Percentiles rank a stretch among this genome's conserved stretches.
These are phyloP conservation scores for Trichoderma pleuroti DNA, from an alignment of 2,329 filamentous ascomycete genomes.

Conservation along the genomic window DNA sequence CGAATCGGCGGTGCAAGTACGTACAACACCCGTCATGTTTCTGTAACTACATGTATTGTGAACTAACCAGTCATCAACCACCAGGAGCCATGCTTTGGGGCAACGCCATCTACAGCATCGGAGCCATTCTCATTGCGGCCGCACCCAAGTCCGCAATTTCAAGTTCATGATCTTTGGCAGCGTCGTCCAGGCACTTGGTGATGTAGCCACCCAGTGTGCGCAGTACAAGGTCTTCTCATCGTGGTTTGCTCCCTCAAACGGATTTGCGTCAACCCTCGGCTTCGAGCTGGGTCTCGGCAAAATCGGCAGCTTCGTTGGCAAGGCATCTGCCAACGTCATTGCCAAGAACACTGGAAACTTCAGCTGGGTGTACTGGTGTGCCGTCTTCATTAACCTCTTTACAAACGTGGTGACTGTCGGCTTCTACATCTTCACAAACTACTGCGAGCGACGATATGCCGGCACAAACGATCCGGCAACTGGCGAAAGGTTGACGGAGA, in stretches of 20 bases:
- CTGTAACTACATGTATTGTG: no score
- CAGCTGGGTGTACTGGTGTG: conserved; percentile 59
- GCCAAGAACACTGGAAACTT: conserved; percentile 56
- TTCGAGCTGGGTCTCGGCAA: conserved; percentile 60
- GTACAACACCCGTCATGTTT: conserved; percentile 1
- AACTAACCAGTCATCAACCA: neutral
- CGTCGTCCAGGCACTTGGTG: conserved; percentile 55
- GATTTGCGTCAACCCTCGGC: conserved; percentile 59
- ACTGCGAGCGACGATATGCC: conserved; percentile 45
- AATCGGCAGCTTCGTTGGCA: conserved; percentile 58
- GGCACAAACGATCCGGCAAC: conserved; percentile 53
- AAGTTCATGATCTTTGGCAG: conserved; percentile 58
- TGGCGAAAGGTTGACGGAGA: conserved; percentile 57
- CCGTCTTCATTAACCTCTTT: conserved; percentile 62
- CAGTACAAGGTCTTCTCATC: conserved; percentile 64
- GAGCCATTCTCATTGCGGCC: conserved; percentile 56
- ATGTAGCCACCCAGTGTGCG: conserved; percentile 61
- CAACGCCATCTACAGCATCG: conserved; percentile 57
- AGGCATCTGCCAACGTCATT: conserved; percentile 58
- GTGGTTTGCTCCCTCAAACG: conserved; percentile 60
- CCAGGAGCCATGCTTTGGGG: conserved; percentile 54
- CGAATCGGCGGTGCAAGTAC: conserved; percentile 54
- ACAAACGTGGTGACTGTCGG: conserved; percentile 52
- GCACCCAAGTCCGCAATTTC: conserved; percentile 53
- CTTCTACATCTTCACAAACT: conserved; percentile 56